Evolutionary conservation across 768 basidiomycete genomes (phyloP).

Genomic region (Naganishia friedmannii): DNA sequence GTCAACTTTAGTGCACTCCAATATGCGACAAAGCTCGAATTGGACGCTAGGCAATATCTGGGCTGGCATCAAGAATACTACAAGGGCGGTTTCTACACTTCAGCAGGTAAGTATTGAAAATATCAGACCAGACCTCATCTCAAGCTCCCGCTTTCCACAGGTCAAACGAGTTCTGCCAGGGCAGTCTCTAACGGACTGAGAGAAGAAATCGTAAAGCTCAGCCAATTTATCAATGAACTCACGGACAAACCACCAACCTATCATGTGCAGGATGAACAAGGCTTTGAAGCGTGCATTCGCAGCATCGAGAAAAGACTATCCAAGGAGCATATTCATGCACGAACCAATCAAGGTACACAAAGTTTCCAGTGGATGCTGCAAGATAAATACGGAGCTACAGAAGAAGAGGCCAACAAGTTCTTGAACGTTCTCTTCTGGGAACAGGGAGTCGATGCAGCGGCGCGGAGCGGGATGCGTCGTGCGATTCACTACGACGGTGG

Average conservation of each 20-base stretch:
- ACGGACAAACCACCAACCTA: background rate
- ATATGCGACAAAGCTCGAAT: conserved; percentile 4
- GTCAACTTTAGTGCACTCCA: background rate
- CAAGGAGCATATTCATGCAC: background rate
- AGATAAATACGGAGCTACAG: conserved; percentile 5
- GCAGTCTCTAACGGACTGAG: background rate
- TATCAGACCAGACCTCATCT: too few relatives aligned
- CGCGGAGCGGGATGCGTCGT: conserved; percentile 2
- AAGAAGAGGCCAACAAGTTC: conserved; percentile 9
- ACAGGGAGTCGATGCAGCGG: background rate
- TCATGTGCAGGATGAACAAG: background rate
- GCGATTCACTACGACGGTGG: conserved; percentile 2
- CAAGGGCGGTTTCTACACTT: conserved; percentile 5
- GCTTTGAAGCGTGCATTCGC: conserved; percentile 5
- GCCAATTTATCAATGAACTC: background rate
- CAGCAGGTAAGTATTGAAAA: background rate
- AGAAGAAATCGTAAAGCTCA: conserved; percentile 2
- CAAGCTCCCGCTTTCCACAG: background rate
- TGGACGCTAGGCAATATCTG: conserved; percentile 9
- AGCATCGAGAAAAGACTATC: background rate
- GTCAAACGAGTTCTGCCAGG: background rate
- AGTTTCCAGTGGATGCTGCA: background rate
- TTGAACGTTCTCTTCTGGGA: conserved; percentile 5
- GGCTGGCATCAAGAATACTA: conserved; percentile 21
- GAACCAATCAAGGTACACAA: conserved; percentile 11